Conservation (phyloP, 1,284 basidiomycete species). For the Ceraceosorus guamensis region DNA sequence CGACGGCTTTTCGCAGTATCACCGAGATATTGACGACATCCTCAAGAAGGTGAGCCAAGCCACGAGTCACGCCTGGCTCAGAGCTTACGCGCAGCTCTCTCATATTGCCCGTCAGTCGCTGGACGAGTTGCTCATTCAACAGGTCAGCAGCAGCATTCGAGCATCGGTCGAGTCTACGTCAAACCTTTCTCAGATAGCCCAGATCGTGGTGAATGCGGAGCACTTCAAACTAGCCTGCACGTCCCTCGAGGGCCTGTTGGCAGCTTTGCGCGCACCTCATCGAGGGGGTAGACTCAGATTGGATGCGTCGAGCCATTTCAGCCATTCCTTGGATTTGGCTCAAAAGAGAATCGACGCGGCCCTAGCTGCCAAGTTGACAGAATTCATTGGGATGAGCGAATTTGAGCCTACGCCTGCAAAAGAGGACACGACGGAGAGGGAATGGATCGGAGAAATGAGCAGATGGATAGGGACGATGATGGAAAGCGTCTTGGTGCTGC, state of each 20-base stretch:
- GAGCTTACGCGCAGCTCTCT: neutral
- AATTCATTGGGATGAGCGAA: conserved; percentile 88
- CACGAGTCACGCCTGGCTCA: neutral
- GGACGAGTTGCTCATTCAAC: conserved; percentile 71
- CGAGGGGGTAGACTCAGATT: conserved; percentile 72
- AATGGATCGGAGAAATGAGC: conserved; percentile 83
- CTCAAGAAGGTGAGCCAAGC: conserved; percentile 65
- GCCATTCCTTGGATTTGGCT: conserved; percentile 63
- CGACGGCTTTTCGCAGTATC: conserved; percentile 84
- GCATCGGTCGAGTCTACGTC: conserved; percentile 61
- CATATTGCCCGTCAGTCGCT: conserved; percentile 59
- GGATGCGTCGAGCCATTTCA: conserved; percentile 63
- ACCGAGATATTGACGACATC: conserved; percentile 84
- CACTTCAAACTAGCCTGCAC: conserved; percentile 79
- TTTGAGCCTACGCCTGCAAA: conserved; percentile 78
- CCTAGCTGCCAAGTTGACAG: conserved; percentile 87
- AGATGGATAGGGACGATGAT: conserved; percentile 95
- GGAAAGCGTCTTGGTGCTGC: conserved; percentile 76
- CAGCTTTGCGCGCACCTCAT: conserved; percentile 62
- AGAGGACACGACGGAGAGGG: neutral
- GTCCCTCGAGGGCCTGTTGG: conserved; percentile 80
- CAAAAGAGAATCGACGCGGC: conserved; percentile 71
- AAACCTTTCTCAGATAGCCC: conserved; percentile 86
- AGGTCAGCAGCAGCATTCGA: conserved; percentile 72
- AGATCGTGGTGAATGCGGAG: conserved; percentile 87